Conservation (phyloP, 2,329 filamentous ascomycete genomes). For the Thermoascus crustaceus region DNA sequence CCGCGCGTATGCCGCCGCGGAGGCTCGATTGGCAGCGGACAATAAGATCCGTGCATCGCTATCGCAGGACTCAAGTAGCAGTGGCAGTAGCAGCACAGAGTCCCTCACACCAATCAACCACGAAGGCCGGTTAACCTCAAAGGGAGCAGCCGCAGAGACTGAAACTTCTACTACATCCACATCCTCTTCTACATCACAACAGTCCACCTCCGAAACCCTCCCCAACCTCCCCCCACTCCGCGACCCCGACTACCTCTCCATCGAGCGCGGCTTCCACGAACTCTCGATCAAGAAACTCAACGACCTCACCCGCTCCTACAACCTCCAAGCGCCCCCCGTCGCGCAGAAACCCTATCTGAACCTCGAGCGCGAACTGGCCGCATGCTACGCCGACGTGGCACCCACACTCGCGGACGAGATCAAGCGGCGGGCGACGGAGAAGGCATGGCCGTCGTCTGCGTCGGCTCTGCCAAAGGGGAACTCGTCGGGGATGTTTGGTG, state of each 20-base stretch:
- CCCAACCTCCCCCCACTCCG: conserved; percentile 59
- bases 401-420: conserved; percentile 67
- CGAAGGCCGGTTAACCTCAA: conserved; percentile 17
- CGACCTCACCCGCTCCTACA: conserved; percentile 73
- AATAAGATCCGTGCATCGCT: conserved; percentile 19
- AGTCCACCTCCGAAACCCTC: too few relatives aligned
- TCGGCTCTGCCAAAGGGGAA: conserved; percentile 14
- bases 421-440: conserved; percentile 53
- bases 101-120: conserved; percentile 15
- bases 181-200: conserved; percentile 5
- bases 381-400: conserved; percentile 80
- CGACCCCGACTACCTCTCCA: conserved; percentile 65
- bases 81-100: neutral
- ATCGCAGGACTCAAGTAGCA: conserved; percentile 1
- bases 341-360: conserved; percentile 90
- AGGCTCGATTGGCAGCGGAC: conserved; percentile 38
- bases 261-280: conserved; percentile 66
- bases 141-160: conserved; percentile 2
- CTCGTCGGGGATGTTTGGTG: conserved; percentile 51
- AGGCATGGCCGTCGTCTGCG: conserved; percentile 31
- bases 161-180: conserved; percentile 2
- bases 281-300: conserved; percentile 74
- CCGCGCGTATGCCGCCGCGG: conserved; percentile 65
- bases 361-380: conserved; percentile 69
- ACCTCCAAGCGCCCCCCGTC: conserved; percentile 84